Conservation (phyloP, 176 grass and related monocot species). For the Hyparrhenia diplandra region DNA sequence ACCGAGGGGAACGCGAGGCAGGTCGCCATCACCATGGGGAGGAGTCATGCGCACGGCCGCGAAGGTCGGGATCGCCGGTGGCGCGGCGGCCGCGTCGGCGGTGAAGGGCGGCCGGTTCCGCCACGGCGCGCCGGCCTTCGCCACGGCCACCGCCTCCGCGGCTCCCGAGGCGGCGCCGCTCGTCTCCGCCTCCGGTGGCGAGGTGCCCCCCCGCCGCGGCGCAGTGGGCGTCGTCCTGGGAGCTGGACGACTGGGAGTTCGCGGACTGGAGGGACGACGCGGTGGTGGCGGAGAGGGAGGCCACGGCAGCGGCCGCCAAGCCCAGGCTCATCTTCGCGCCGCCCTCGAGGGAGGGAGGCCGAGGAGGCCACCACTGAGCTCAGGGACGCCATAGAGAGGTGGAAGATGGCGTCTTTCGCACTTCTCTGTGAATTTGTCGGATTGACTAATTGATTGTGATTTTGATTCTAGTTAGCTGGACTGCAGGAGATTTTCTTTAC, state of each 20-base stretch:
- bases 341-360: slow-evolving; percentile 65
- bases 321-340: slow-evolving; percentile 75
- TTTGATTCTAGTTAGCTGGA: neutral
- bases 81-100: slow-evolving; percentile 13
- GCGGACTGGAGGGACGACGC: slow-evolving; percentile 51
- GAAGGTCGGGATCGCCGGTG: slow-evolving; percentile 43
- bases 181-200: slow-evolving; percentile 37
- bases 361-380: slow-evolving; percentile 75
- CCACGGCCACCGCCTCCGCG: slow-evolving; percentile 22
- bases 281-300: slow-evolving; percentile 19
- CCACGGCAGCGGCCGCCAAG: slow-evolving; percentile 8
- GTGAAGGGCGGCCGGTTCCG: slow-evolving; percentile 29
- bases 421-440: neutral
- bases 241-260: slow-evolving; percentile 72
- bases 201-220: slow-evolving; percentile 22
- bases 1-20: too few relatives aligned
- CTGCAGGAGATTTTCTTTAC: neutral
- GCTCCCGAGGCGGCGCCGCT: slow-evolving; percentile 21
- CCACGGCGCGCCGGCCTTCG: slow-evolving; percentile 20
- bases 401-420: neutral
- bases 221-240: slow-evolving; percentile 56
- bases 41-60: slow-evolving; percentile 71
- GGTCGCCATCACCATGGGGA: slow-evolving; percentile 7
- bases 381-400: slow-evolving; percentile 61
- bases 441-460: neutral